Conservation (phyloP, 345 rosid species). For the Gossypium herbaceum region DNA sequence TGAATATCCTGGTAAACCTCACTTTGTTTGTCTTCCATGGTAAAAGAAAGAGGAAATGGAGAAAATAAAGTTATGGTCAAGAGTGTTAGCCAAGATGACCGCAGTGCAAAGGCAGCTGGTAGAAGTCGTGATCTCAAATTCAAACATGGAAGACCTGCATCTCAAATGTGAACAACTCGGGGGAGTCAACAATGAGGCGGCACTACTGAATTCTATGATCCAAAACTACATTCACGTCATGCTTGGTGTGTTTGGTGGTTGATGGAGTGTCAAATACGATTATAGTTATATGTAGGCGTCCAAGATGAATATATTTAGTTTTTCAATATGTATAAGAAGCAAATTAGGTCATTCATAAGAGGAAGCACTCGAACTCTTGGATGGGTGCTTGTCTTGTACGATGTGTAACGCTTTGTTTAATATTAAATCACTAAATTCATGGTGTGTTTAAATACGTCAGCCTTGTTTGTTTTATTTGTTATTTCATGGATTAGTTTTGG, state of each 20-base stretch:
- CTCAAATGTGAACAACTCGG: background rate
- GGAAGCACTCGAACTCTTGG: background rate
- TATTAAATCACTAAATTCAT: too few species aligned
- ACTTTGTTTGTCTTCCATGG: background rate
- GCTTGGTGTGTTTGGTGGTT: background rate
- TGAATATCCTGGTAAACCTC: background rate
- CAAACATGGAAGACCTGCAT: background rate
- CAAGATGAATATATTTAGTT: background rate
- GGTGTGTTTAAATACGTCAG: too few species aligned
- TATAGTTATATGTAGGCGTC: too few species aligned
- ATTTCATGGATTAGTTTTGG: too few species aligned
- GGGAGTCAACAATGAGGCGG: background rate
- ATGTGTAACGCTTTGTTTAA: background rate
- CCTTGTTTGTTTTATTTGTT: too few species aligned
- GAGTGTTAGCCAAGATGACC: background rate
- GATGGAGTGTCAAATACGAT: background rate
- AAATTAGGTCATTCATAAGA: background rate
- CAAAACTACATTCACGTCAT: background rate
- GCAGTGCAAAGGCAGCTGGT: slow-evolving; percentile 2
- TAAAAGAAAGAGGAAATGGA: background rate
- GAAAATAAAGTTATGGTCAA: background rate
- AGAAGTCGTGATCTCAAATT: background rate
- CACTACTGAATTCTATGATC: background rate
- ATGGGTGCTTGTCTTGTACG: background rate
- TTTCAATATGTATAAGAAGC: background rate